phyloP scores from a whole-genome alignment of 2,329 filamentous ascomycete genomes.

The Monosporascus sp. region DNA sequence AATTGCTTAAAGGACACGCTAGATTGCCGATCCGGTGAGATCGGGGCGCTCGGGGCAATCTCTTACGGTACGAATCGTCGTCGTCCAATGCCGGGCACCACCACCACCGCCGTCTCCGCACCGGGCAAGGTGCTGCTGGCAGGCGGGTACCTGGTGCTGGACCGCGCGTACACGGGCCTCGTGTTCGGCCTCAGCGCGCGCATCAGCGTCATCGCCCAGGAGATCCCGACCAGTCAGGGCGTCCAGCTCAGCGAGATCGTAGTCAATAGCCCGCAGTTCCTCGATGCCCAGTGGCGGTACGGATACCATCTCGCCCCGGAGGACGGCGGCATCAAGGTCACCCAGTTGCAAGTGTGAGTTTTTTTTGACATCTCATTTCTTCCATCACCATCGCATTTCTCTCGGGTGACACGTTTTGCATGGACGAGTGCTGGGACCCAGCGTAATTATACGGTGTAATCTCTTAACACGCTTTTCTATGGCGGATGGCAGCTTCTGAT shows the following conservation, averaged over 20 bases:
- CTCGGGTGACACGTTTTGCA: not conserved
- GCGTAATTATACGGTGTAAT: too few relatives aligned
- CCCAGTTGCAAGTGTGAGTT: conserved; percentile 65
- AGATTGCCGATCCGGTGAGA: too few relatives aligned
- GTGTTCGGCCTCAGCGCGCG: conserved; percentile 63
- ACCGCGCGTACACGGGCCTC: conserved; percentile 75
- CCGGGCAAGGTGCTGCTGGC: conserved; percentile 94
- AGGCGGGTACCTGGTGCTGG: conserved; percentile 91
- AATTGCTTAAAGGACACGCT: too few relatives aligned
- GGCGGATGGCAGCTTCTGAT: too few relatives aligned
- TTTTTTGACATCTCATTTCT: conserved; percentile 1
- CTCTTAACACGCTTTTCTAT: too few relatives aligned
- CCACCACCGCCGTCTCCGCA: conserved; percentile 67
- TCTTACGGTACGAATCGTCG: too few relatives aligned
- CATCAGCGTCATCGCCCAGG: conserved; percentile 58
- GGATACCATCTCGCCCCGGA: conserved; percentile 65
- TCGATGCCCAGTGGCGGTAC: conserved; percentile 83
- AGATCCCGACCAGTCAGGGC: conserved; percentile 54
- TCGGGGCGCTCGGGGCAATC: too few relatives aligned
- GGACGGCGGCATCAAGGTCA: conserved; percentile 74
- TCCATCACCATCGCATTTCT: not conserved
- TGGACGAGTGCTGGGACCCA: not conserved
- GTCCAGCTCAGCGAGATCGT: conserved; percentile 68
- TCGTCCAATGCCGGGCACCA: conserved; percentile 4
- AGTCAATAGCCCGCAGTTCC: conserved; percentile 88